Evolutionary conservation across 2,329 filamentous ascomycete genomes (phyloP).

Genomic region (Claviceps africana): DNA sequence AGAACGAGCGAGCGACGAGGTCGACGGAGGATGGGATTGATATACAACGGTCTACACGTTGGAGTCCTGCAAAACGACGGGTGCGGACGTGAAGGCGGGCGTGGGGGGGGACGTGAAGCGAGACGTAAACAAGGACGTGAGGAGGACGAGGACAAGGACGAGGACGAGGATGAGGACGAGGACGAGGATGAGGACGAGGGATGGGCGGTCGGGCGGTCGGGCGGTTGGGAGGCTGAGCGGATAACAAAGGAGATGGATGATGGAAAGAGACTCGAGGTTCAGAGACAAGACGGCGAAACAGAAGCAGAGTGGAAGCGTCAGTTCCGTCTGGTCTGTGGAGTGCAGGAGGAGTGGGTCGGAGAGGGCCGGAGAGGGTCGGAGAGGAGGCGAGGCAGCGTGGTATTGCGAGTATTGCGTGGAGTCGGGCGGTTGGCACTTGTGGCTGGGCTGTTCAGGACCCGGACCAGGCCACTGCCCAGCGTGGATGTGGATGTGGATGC

Average conservation of each 20-base stretch:
- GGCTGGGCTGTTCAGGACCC: not conserved
- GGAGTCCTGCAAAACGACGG: not conserved
- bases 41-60: not conserved
- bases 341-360: slow-evolving; percentile 7
- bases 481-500: too few species aligned
- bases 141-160: too few species aligned
- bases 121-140: not conserved
- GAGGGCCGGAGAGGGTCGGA: slow-evolving; percentile 5
- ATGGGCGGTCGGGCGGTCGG: not conserved
- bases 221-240: not conserved
- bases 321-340: slow-evolving; percentile 5
- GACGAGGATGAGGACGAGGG: not conserved
- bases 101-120: not conserved
- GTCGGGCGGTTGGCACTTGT: not conserved
- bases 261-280: not conserved
- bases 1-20: not conserved
- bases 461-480: not conserved
- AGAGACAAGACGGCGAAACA: not conserved
- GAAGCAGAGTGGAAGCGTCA: not conserved
- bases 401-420: not conserved
- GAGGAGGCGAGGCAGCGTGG: slow-evolving; percentile 6
- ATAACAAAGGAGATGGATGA: slow-evolving; percentile 1
- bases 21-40: not conserved
- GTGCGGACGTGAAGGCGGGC: not conserved
- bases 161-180: not conserved